These are phyloP conservation scores for Aegilops longissima DNA, from an alignment of 176 grass and related monocot genomes.

Conservation along the genomic window DNA sequence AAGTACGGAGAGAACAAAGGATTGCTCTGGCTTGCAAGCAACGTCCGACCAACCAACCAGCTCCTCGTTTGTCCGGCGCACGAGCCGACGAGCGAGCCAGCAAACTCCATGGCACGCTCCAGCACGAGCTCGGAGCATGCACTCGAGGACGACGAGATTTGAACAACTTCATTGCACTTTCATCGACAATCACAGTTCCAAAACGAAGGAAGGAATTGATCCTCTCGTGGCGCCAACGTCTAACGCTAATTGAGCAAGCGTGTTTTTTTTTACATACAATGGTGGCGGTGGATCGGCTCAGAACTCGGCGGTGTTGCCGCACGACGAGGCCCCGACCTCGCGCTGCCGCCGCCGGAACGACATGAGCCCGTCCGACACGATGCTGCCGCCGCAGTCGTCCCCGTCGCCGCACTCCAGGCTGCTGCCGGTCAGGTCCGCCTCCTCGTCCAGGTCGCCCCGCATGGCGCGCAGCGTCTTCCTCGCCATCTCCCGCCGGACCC, in stretches of 20 bases:
- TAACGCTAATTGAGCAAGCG: constrained; percentile 18
- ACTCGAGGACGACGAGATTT: not conserved
- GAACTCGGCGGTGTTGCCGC: constrained; percentile 66
- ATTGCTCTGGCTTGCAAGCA: constrained; percentile 48
- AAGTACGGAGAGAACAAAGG: constrained; percentile 29
- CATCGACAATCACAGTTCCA: not conserved
- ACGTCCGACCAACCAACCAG: constrained; percentile 5
- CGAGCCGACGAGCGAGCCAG: not conserved
- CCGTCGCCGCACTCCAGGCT: constrained; percentile 49
- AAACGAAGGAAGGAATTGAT: not conserved
- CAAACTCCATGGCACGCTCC: not conserved
- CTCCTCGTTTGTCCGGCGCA: constrained; percentile 16
- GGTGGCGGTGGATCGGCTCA: constrained; percentile 1
- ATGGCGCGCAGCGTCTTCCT: constrained; percentile 67
- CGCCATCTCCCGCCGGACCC: constrained; percentile 74
- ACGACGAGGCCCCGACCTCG: constrained; percentile 31
- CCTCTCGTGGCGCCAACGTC: not conserved
- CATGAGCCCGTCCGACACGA: constrained; percentile 78
- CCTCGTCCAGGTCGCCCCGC: constrained; percentile 43
- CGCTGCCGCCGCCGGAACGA: constrained; percentile 62
- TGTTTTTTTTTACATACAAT: constrained; percentile 6
- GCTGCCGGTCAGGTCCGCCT: constrained; percentile 37
- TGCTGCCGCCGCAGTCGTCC: constrained; percentile 57
- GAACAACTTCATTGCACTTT: not conserved
- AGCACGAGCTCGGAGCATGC: not conserved